Evolutionary conservation across 2,329 filamentous ascomycete genomes (phyloP), one percentile per base, ranked within the genome.

Genomic region (Hymenoscyphus repandus): DNA sequence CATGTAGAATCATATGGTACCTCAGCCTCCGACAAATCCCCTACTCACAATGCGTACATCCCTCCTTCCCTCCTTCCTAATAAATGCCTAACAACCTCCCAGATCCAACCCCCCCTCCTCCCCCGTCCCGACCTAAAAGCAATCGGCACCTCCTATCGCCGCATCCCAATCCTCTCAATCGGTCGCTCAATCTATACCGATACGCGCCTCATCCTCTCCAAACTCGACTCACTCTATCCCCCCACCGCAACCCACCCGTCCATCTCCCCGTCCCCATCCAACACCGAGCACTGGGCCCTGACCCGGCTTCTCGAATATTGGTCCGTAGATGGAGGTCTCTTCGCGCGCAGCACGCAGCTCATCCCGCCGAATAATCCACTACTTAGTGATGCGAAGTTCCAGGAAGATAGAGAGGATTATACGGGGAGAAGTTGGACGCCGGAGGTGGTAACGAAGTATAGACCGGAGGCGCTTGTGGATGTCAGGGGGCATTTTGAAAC

Each of bases 131-230:
- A 87, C 63, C 63, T 88, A 12, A 67, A 70, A 15, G 69, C 71
- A 1, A 73, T 90, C 12, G 83, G 82, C 22, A 73, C 88, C 49
- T 70, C 72, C 6, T 85, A 90, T 68, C 78, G 85, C 3, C 83
- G 86, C 51, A 88, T 88, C 50, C 86, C 86, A 1, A 62, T 89
- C 45, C 68, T 89, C 45, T 70, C 80, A 18, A 81, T 88, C 58
- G 85, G 83, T 13, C 73, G 78, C 5, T 79, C 87, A 62, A 70
- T 90, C 39, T 89, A 88, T 69, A 71, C 80, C 53, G 86, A 90
- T 70, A 83, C 82, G 2, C 79, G 82, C 2, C 75, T 88, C 18
- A 88, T 89, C 59, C 66, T 90, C 17, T 67, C 67, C 22, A 84
- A 82, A 64, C 78, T 90, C 1, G 82, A 88, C 60, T 59, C 70